Percentiles rank a stretch among this genome's conserved stretches.
These are phyloP conservation scores for Neofusicoccum sp. DNA, from an alignment of 2,329 filamentous ascomycete genomes.

Conservation along the genomic window DNA sequence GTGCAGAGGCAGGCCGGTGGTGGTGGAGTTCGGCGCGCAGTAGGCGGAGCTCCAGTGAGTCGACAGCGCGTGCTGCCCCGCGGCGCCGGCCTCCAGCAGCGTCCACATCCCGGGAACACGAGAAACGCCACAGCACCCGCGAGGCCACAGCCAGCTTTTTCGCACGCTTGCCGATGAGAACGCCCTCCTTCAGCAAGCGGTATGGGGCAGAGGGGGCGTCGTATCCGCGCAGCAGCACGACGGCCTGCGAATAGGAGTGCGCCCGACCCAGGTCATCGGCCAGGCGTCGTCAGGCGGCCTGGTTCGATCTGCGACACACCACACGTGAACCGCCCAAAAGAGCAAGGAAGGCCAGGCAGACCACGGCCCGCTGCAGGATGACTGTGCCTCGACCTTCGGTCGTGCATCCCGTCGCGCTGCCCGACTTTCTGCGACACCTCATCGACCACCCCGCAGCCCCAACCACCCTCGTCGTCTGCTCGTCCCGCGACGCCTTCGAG, in stretches of 20 bases:
- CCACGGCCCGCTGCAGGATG: neutral
- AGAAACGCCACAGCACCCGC: no score
- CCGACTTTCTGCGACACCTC: conserved; percentile 58
- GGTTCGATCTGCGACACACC: conserved; percentile 6
- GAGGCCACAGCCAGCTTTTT: no score
- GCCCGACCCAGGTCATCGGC: neutral
- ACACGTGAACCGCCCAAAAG: conserved; percentile 5
- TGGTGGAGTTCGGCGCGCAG: neutral
- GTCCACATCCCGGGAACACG: no score
- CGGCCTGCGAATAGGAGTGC: conserved; percentile 5
- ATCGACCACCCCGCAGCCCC: conserved; percentile 59
- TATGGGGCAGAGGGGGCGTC: neutral
- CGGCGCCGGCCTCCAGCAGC: conserved; percentile 4
- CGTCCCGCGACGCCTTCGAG: conserved; percentile 63
- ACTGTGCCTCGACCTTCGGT: conserved; percentile 1
- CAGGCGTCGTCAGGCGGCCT: conserved; percentile 8
- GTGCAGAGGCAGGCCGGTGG: conserved; percentile 4
- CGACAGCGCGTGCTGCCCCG: conserved; percentile 1
- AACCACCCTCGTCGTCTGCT: conserved; percentile 71
- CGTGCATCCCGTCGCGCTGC: conserved; percentile 39
- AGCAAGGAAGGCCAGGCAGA: neutral
- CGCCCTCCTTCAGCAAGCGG: neutral
- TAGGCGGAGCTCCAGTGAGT: conserved; percentile 12
- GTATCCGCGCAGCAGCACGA: neutral
- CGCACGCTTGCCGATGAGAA: neutral